Evolutionary conservation across 1,284 basidiomycete genomes (phyloP), one percentile per base, ranked within the genome.

Genomic region (Puccinia novopanici): DNA sequence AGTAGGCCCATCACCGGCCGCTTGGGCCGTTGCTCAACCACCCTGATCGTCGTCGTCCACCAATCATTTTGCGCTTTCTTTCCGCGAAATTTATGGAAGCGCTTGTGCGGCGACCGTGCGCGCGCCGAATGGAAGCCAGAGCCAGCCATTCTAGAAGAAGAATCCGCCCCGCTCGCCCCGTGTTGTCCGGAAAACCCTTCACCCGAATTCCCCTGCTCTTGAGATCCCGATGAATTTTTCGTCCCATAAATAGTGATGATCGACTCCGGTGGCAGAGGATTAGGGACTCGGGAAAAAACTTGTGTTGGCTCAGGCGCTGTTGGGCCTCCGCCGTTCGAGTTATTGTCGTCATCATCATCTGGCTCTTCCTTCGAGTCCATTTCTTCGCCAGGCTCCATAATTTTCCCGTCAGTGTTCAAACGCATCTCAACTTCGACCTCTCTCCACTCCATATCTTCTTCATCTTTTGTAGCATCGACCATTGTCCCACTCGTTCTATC

Each of bases 381-480:
- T 81, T 82, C 68, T 24, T 72, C 59, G 54, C 81, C 68, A 70
- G 81, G 59, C 63, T 75, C 54, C 65, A 81, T 24, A 70, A 81
- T 75, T 55, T 71, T 57, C 13, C 81, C 57, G 19, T 80, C 77
- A 22, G 24, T n/a, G 45, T 72, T 73, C 54, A 80, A 45, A 37
- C 55, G 77, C 40, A 80, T 77, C 45, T 80, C 82, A 24, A 81
- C 78, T 59, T 82, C 81, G 55, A 82, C 80, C 54, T 80, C 75
- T 57, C 71, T 50, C 48, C 81, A 75, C 50, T 82, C 81, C 70
- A n/a, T n/a, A n/a, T 68, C 68, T 9, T 67, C 76, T 91, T 91
- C 74, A 90, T 88, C 54, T 91, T 90, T 4, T 87, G 84, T 0
- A 90, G 89, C 45, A 91, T 89, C 84, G 88, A 88, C 61, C 15